phyloP scores from a whole-genome alignment of 2,329 filamentous ascomycete species.

The Trichoderma sp. region DNA sequence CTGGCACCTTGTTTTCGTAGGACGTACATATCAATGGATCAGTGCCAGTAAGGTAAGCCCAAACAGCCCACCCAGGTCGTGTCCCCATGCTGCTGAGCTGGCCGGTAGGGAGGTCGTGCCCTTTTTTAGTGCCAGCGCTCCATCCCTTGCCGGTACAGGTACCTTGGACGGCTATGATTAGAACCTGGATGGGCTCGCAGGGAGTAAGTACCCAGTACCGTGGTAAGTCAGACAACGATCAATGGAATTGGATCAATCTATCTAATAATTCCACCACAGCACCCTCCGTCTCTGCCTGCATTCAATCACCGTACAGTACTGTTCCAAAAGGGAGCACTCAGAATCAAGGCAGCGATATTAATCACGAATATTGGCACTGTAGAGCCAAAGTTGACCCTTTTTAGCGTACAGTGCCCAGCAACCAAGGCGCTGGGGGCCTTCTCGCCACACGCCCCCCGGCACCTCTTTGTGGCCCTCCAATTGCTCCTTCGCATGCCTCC shows the following conservation, averaged over 20 bases:
- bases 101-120: constrained; percentile 2
- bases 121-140: constrained; percentile 7
- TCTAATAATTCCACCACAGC: background rate
- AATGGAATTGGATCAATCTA: background rate
- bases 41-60: constrained; percentile 15
- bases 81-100: constrained; percentile 12
- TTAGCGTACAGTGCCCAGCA: background rate
- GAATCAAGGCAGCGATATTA: background rate
- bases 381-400: background rate
- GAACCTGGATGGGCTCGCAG: background rate
- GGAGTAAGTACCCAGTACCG: background rate
- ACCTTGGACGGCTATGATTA: background rate
- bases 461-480: constrained; percentile 3
- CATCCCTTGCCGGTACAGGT: background rate
- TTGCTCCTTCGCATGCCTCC: constrained; percentile 16
- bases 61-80: background rate
- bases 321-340: background rate
- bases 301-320: background rate
- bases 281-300: background rate
- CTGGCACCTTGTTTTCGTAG: background rate
- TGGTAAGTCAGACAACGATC: background rate
- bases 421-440: background rate
- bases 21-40: background rate
- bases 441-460: constrained; percentile 13
- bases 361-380: background rate